These are phyloP conservation scores for Pulicaria dysenterica DNA, from an alignment of 129 eudicot species.

Conservation along the genomic window DNA sequence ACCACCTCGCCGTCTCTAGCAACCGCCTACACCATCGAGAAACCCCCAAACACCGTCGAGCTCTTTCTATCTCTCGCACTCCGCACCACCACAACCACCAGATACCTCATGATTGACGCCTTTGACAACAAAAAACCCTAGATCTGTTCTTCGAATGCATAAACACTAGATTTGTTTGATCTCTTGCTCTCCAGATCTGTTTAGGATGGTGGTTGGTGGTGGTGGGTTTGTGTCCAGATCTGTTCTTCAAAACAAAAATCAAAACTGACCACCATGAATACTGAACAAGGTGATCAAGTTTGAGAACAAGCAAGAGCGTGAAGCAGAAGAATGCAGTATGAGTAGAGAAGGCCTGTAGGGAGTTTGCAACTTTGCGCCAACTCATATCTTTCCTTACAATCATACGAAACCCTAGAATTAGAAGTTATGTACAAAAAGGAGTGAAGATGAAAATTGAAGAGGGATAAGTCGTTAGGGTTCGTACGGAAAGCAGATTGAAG, in stretches of 20 bases:
- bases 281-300: slow-evolving; percentile 41
- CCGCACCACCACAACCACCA: too few species aligned
- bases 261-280: slow-evolving; percentile 54
- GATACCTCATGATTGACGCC: too few species aligned
- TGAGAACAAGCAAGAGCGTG: slow-evolving; percentile 53
- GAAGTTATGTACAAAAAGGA: neutral
- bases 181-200: too few species aligned
- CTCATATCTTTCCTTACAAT: slow-evolving; percentile 44
- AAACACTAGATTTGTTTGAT: too few species aligned
- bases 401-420: slow-evolving; percentile 26
- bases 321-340: slow-evolving; percentile 49
- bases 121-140: too few species aligned
- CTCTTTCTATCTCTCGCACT: too few species aligned
- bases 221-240: too few species aligned
- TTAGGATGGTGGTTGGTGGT: too few species aligned
- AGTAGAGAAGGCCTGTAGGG: slow-evolving; percentile 48
- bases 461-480: slow-evolving; percentile 28
- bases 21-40: too few species aligned
- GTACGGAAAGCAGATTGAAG: slow-evolving; percentile 13
- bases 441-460: slow-evolving; percentile 23
- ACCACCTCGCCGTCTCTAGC: too few species aligned
- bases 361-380: slow-evolving; percentile 55
- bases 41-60: too few species aligned
- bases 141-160: too few species aligned
- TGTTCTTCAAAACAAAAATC: neutral